Evolutionary conservation across 495 filamentous ascomycete species (phyloP).

Genomic region (Podospora conica): DNA sequence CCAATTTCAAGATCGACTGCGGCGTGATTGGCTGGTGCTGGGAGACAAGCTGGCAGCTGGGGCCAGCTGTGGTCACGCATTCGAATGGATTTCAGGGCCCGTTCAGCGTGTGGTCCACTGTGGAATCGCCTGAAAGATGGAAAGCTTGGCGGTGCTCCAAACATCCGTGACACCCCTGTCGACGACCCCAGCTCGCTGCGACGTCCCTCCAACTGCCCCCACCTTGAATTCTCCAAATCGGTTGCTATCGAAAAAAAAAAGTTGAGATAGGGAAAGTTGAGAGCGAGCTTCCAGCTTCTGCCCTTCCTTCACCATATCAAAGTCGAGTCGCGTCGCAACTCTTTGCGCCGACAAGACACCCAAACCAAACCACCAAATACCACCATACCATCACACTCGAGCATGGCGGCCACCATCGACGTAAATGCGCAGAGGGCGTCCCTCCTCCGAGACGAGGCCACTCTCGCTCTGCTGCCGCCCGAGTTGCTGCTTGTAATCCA

Average conservation of each 20-base stretch:
- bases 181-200: background rate
- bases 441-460: slow-evolving; percentile 33
- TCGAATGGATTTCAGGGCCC: background rate
- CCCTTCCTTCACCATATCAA: background rate
- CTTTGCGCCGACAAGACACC: slow-evolving; percentile 6
- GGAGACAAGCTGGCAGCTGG: slow-evolving; percentile 4
- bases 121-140: background rate
- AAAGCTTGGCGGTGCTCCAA: background rate
- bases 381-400: too few relatives aligned
- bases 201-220: slow-evolving; percentile 12
- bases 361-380: slow-evolving; percentile 2
- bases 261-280: slow-evolving; percentile 16
- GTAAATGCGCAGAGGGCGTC: slow-evolving; percentile 35
- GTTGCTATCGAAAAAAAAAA: slow-evolving; percentile 28
- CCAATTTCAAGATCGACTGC: slow-evolving; percentile 8
- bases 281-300: background rate
- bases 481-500: slow-evolving; percentile 61
- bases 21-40: slow-evolving; percentile 17
- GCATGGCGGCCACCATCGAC: slow-evolving; percentile 43
- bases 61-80: slow-evolving; percentile 3
- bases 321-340: slow-evolving; percentile 1
- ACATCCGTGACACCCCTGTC: background rate
- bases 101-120: background rate
- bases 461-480: slow-evolving; percentile 52
- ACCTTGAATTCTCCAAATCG: slow-evolving; percentile 19